phyloP scores from a whole-genome alignment of 2,329 filamentous ascomycete genomes.

The Penicillium sp. region DNA sequence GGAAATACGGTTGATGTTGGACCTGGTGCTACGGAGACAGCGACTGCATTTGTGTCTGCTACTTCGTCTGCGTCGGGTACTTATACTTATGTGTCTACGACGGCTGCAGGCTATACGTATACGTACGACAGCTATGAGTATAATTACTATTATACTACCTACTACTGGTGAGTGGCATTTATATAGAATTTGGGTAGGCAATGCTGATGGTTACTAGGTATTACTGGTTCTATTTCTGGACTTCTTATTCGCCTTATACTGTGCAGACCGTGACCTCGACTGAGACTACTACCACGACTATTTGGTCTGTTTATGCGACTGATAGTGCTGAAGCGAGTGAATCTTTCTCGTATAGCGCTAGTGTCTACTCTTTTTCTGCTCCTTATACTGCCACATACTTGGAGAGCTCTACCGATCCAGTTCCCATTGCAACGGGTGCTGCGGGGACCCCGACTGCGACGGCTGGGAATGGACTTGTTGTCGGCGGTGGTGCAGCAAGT shows the following conservation, averaged over 20 bases:
- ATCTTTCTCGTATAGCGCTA: constrained; percentile 1
- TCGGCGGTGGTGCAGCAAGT: not conserved
- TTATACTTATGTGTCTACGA: not conserved
- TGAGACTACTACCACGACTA: constrained; percentile 11
- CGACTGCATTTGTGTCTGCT: not conserved
- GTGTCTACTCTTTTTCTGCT: constrained; percentile 2
- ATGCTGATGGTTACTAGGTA: constrained; percentile 8
- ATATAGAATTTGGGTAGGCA: not conserved
- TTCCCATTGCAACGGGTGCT: constrained; percentile 2
- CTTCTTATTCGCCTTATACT: constrained; percentile 17
- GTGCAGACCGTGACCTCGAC: constrained; percentile 19
- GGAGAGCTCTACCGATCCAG: constrained; percentile 9
- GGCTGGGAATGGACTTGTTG: not conserved
- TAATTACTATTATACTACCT: constrained; percentile 20
- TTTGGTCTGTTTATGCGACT: constrained; percentile 16
- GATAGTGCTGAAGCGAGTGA: constrained; percentile 8
- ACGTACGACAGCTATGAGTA: constrained; percentile 7
- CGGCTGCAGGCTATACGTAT: not conserved
- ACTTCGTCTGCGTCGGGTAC: constrained; percentile 1
- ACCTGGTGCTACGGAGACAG: not conserved
- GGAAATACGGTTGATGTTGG: not conserved
- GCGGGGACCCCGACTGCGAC: not conserved
- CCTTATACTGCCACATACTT: constrained; percentile 20
- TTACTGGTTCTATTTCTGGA: constrained; percentile 24
- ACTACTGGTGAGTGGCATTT: constrained; percentile 16